Base-by-base conservation (phyloP, 2,329 filamentous ascomycete genomes). In the Aspergillus sp. region DNA sequence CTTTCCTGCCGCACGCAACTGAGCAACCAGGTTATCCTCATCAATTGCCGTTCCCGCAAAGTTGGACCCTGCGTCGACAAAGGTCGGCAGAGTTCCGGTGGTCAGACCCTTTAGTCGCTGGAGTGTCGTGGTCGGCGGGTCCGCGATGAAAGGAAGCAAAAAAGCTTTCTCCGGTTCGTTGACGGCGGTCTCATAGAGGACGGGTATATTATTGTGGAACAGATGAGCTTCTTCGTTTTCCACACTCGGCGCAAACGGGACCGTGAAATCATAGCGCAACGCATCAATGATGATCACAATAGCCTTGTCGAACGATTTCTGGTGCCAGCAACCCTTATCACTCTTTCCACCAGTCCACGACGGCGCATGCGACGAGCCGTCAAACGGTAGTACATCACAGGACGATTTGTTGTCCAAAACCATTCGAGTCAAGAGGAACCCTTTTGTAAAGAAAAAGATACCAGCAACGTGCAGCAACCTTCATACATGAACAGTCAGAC, bases 41-140 rank as follows among this genome's bases (percentile, higher is more conserved):
- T 96, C 90, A 58, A 98, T 96, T 5, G 88, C 88, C 3, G 87
- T 95, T 2, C 93, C 93, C 0, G 89, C 90, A 68, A 98, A 98
- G 69, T 91, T 98, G 53, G 88, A 95, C 0, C 93, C 93, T 9
- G 88, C 81, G 65, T 98, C 93, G 46, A 97, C 80, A 63, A 98
- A 96, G 0, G 91, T 96, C 1, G 93, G 93, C 46, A 98, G 72
- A 1, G 93, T 97, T 3, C 93, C 93, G 0, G 93, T 98, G 15
- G 90, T 98, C 55, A 98, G 70, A 3, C 91, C 93, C 72, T 97
- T 97, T 55, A 98, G 71, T 53, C 93, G 77, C 69, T 97, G 93
- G 50, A 97, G 73, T 5, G 93, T 98, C 5, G 90, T 86, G 3
- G 93, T 98, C 5, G 93, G 93, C 32, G 93, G 91, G 63, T 98